Base-by-base conservation (phyloP, 257 asterid species). In the Petunia axillaris region DNA sequence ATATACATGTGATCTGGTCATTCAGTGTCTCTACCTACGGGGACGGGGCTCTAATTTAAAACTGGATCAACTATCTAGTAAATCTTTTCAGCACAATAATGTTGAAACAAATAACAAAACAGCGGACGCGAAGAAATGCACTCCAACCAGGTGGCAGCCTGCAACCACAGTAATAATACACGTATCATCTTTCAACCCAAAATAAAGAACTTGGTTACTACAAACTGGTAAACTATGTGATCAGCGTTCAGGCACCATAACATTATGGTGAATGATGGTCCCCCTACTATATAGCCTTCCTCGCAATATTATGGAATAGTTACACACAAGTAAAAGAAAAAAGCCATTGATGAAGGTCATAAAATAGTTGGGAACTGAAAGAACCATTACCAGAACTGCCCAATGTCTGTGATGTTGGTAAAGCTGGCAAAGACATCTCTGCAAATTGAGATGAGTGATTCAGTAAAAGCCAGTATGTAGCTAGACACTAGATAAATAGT, bases 381-480 rank as follows among this genome's bases (percentile, higher is more conserved):
- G 67, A 67, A 52, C 82, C 92, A 25, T 41, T 63, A 93, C 97
- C 96, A 79, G 85, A 85, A 82, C 85, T 87, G 6, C 91, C 93
- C 82, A 81, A 79, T 79, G 86, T 89, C 79, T 86, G 86, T 35
- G 97, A 89, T 58, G 95, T 91, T 63, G 99, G 98, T 64, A 96
- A 87, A 75, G 98, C 99, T 14, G 98, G 98, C 87, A 96, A 89
- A 50, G 99, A 96, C 98, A 94, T 94, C 86, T 96, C 99, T 95
- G 96, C 66, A 88, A 82, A 85, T 81, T 73, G 64, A 76, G 25
- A 25, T 25, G 25, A 77, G 82, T 62, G 85, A 25, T 46, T 50
- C 77, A 70, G 77, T 70, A 70, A 25, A 70, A 25, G 77, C 46
- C 0, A 1, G 59, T 46, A 46, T 25, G 46, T 46, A 70, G 77